Evolutionary conservation across 257 asterid genomes (phyloP).

Genomic region (Jaltomata sinuosa): DNA sequence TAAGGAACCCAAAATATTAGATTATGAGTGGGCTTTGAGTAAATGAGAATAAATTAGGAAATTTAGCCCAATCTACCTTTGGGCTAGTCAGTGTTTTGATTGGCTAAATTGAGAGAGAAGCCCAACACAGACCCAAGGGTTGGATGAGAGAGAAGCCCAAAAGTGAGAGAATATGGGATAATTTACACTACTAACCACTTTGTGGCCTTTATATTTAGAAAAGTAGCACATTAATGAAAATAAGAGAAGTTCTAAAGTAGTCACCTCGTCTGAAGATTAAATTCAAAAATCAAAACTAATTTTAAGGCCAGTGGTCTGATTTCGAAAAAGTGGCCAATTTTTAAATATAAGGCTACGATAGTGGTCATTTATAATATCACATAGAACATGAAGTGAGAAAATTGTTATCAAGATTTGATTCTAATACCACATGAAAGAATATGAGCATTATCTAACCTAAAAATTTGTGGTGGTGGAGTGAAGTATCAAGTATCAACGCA

Average conservation of each 20-base stretch:
- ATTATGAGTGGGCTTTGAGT: too few relatives aligned
- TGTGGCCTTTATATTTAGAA: background rate
- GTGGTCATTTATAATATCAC: background rate
- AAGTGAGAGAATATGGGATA: background rate
- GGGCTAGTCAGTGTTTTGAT: too few relatives aligned
- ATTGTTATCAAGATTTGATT: background rate
- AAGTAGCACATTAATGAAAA: background rate
- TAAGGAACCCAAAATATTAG: background rate
- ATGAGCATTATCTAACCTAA: too few relatives aligned
- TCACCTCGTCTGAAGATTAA: background rate
- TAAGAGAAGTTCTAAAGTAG: background rate
- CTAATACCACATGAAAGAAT: background rate
- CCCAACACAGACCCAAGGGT: background rate
- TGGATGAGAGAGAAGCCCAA: background rate
- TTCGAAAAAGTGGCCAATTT: background rate
- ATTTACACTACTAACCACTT: background rate
- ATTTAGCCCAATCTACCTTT: too few relatives aligned
- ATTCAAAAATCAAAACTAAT: background rate
- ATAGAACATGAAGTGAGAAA: background rate
- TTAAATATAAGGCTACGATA: background rate
- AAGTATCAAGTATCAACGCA: background rate
- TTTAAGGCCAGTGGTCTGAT: background rate
- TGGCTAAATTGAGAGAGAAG: background rate
- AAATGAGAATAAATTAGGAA: too few relatives aligned
- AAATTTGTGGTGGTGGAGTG: background rate